Evolutionary conservation across 2,329 filamentous ascomycete genomes (phyloP).

Genomic region (Colletotrichum somersetense): DNA sequence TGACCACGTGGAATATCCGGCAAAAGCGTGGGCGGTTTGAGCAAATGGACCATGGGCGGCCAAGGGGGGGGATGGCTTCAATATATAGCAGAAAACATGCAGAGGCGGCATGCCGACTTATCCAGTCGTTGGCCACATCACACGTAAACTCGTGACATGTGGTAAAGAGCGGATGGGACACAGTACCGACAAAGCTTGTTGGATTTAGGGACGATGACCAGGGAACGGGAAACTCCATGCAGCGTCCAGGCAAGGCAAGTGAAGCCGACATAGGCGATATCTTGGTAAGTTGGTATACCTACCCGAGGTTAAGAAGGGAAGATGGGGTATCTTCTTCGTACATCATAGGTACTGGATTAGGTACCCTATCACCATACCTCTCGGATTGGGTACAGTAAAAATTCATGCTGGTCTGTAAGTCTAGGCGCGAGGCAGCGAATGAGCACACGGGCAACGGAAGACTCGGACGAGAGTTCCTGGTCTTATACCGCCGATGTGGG

Average conservation of each 20-base stretch:
- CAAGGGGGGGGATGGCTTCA: constrained; percentile 10
- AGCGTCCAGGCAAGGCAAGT: constrained; percentile 6
- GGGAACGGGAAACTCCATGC: constrained; percentile 3
- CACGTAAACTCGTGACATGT: constrained; percentile 2
- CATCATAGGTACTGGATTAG: background rate
- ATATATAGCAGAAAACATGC: constrained; percentile 23
- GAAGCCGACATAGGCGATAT: constrained; percentile 32
- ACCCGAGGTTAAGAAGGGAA: background rate
- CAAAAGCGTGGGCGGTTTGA: background rate
- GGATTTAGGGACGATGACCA: constrained; percentile 15
- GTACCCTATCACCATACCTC: constrained; percentile 14
- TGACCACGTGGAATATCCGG: background rate
- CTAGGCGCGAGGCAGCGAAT: background rate
- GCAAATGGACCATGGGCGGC: background rate
- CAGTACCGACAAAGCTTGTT: constrained; percentile 14
- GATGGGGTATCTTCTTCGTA: constrained; percentile 1
- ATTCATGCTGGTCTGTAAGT: background rate
- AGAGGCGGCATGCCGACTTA: constrained; percentile 25
- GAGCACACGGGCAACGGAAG: constrained; percentile 4
- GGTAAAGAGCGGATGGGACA: constrained; percentile 9
- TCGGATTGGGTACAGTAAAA: background rate
- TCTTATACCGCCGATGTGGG: background rate
- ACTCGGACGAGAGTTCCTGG: background rate
- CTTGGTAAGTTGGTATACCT: constrained; percentile 1
- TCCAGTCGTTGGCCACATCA: constrained; percentile 19